phyloP scores from a whole-genome alignment of 306 rosid species.

The Ziziphus jujuba region DNA sequence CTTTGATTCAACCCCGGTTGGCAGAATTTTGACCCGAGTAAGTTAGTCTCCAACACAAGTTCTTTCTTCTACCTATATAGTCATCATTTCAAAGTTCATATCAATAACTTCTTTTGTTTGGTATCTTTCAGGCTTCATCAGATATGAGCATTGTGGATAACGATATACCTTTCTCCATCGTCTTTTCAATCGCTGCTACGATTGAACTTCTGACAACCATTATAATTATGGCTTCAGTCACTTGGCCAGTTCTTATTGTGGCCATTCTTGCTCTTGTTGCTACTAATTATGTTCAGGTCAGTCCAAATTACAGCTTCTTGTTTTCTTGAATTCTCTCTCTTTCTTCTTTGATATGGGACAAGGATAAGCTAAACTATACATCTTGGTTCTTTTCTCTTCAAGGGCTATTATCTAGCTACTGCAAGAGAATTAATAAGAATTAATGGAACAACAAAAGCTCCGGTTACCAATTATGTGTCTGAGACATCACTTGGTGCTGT shows the following conservation, averaged over 20 bases:
- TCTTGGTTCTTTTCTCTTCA: neutral
- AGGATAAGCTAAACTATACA: neutral
- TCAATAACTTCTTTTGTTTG: neutral
- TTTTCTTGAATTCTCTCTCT: neutral
- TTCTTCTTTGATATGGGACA: neutral
- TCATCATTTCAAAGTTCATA: neutral
- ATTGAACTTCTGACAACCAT: slow-evolving; percentile 39
- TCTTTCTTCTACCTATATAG: neutral
- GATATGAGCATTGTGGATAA: slow-evolving; percentile 80
- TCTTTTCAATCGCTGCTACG: slow-evolving; percentile 29
- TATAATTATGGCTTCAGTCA: slow-evolving; percentile 60
- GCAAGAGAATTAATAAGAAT: slow-evolving; percentile 73
- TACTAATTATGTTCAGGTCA: slow-evolving; percentile 54
- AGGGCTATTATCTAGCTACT: slow-evolving; percentile 76
- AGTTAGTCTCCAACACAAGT: slow-evolving; percentile 18
- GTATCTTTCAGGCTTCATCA: slow-evolving; percentile 66
- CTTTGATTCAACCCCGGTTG: slow-evolving; percentile 83
- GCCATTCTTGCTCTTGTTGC: slow-evolving; percentile 58
- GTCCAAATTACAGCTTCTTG: neutral
- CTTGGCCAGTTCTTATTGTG: slow-evolving; percentile 81
- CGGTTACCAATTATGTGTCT: slow-evolving; percentile 67
- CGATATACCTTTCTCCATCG: slow-evolving; percentile 61
- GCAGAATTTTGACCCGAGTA: slow-evolving; percentile 76
- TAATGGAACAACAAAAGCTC: slow-evolving; percentile 93
- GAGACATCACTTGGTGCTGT: slow-evolving; percentile 83